Percentiles rank a stretch among this genome's conserved stretches.
Evolutionary conservation across 208 protist species (phyloP).

Genomic region (Wallacemonas rigidus): DNA sequence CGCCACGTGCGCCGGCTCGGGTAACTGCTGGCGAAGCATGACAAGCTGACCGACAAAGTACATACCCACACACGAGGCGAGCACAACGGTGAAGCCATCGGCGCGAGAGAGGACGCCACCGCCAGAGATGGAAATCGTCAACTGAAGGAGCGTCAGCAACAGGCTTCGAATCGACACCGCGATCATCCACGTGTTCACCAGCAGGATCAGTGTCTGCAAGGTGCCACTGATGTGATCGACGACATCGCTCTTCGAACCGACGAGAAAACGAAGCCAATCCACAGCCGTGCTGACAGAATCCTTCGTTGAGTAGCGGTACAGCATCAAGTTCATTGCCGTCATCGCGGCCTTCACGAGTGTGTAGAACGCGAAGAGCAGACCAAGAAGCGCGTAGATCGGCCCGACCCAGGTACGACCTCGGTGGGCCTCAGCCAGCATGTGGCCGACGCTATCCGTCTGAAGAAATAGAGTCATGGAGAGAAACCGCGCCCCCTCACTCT

Average conservation of each 20-base stretch:
- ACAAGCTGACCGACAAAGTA: constrained; percentile 82
- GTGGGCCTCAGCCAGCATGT: constrained; percentile 50
- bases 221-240: constrained; percentile 33
- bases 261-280: constrained; percentile 29
- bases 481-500: constrained; percentile 49
- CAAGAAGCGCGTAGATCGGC: constrained; percentile 44
- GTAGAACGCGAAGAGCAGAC: constrained; percentile 58
- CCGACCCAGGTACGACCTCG: constrained; percentile 51
- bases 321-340: constrained; percentile 47
- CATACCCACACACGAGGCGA: constrained; percentile 67
- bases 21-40: constrained; percentile 55
- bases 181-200: constrained; percentile 79
- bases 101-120: constrained; percentile 42
- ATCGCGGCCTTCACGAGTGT: constrained; percentile 44
- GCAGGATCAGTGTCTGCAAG: constrained; percentile 43
- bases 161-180: constrained; percentile 70
- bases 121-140: constrained; percentile 57
- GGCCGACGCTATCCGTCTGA: constrained; percentile 61
- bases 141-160: constrained; percentile 74
- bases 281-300: constrained; percentile 63
- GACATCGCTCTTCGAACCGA: constrained; percentile 1
- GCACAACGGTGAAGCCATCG: constrained; percentile 56
- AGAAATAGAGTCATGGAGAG: constrained; percentile 72
- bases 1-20: constrained; percentile 1
- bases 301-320: constrained; percentile 37